Percentiles rank a stretch among this genome's conserved stretches.
Conservation (phyloP, 768 basidiomycete genomes). For the Rhodocollybia butyracea region DNA sequence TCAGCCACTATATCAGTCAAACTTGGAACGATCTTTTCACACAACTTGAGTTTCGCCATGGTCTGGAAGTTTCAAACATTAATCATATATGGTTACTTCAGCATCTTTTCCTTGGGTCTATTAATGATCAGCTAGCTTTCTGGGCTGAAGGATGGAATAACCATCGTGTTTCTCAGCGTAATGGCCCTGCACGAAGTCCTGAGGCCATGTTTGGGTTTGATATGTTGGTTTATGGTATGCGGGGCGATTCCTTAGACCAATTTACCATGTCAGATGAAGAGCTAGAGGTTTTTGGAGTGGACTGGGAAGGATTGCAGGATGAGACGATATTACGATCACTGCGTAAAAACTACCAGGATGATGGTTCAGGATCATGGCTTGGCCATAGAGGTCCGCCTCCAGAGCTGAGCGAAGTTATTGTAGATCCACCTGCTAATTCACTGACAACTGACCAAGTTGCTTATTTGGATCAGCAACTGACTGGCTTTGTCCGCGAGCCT, state of each 20-base stretch:
- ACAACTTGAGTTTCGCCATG: background rate
- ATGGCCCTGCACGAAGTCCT: too few relatives aligned
- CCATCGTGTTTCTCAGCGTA: too few relatives aligned
- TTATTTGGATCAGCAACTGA: too few relatives aligned
- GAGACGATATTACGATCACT: conserved; percentile 47
- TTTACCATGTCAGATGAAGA: conserved; percentile 13
- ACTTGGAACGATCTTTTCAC: conserved; percentile 11
- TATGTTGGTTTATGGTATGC: conserved; percentile 14
- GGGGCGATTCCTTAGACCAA: conserved; percentile 9
- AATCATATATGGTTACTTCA: too few relatives aligned
- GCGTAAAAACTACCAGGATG: background rate
- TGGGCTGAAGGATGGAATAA: too few relatives aligned
- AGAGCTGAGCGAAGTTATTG: background rate
- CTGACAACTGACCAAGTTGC: too few relatives aligned
- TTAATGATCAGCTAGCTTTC: too few relatives aligned
- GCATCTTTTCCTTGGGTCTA: too few relatives aligned
- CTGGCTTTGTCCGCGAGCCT: too few relatives aligned
- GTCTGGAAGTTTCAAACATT: conserved; percentile 23
- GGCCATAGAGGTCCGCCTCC: background rate
- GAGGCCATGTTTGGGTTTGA: conserved; percentile 18
- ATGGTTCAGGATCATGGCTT: background rate
- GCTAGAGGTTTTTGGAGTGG: conserved; percentile 22
- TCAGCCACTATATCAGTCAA: conserved; percentile 7
- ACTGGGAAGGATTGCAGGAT: conserved; percentile 23
- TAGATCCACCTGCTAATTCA: too few relatives aligned